Conservation (phyloP, 2,329 filamentous ascomycete species). For the Didymella pinodella region DNA sequence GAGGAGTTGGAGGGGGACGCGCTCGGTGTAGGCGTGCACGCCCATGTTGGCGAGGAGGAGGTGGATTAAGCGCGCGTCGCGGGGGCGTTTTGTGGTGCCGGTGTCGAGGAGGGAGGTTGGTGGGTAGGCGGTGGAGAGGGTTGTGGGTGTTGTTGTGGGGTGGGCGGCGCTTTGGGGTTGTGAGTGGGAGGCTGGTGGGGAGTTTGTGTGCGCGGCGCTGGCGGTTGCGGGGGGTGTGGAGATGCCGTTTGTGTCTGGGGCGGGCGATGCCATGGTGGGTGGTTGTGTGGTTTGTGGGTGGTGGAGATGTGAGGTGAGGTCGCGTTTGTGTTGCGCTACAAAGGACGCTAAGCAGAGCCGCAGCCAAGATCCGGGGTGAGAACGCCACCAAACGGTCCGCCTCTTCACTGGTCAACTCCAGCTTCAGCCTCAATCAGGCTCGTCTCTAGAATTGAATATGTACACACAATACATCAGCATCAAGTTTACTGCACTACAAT, state of each 20-base stretch:
- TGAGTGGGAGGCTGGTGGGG: constrained; percentile 41
- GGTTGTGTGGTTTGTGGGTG: constrained; percentile 12
- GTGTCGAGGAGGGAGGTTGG: constrained; percentile 45
- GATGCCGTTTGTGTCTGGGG: constrained; percentile 49
- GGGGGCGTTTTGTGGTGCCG: constrained; percentile 63
- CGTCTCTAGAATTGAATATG: too few relatives aligned
- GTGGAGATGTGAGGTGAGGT: constrained; percentile 5
- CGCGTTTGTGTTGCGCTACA: background rate
- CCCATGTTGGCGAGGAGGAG: constrained; percentile 80
- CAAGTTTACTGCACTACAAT: too few relatives aligned
- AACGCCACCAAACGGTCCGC: constrained; percentile 1
- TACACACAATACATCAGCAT: too few relatives aligned
- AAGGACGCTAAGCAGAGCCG: too few relatives aligned
- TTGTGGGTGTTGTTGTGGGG: constrained; percentile 24
- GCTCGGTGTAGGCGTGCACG: constrained; percentile 80
- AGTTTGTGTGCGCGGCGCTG: constrained; percentile 40
- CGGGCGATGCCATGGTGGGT: constrained; percentile 49
- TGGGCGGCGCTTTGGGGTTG: constrained; percentile 32
- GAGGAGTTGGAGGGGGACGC: constrained; percentile 81
- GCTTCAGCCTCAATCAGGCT: too few relatives aligned
- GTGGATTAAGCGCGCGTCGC: constrained; percentile 81
- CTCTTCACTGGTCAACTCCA: too few relatives aligned
- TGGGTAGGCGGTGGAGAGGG: constrained; percentile 38
- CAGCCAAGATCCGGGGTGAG: constrained; percentile 28
- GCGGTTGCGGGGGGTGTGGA: constrained; percentile 50